A percentile compares a stretch with the other conserved stretches of the same genome.
These are phyloP conservation scores for Curvularia sp. DNA, from an alignment of 2,329 filamentous ascomycete genomes.

Conservation along the genomic window DNA sequence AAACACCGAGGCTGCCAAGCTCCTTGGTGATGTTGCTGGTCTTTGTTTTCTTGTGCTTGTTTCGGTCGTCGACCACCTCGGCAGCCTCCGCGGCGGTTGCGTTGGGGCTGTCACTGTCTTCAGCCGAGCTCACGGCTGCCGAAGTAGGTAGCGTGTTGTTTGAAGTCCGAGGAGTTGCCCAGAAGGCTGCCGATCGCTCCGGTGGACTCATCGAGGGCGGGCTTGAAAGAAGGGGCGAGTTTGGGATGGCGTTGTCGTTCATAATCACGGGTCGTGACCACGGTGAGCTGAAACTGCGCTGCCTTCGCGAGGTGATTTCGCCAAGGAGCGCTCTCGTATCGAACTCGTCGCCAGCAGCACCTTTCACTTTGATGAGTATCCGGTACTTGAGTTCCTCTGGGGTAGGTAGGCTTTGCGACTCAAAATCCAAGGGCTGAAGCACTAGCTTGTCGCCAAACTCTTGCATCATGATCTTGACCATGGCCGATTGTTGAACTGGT, in stretches of 20 bases:
- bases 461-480: slow-evolving; percentile 88
- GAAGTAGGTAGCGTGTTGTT: slow-evolving; percentile 64
- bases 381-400: slow-evolving; percentile 84
- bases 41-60: slow-evolving; percentile 66
- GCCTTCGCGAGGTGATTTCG: slow-evolving; percentile 49
- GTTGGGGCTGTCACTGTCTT: slow-evolving; percentile 75
- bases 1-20: slow-evolving; percentile 85
- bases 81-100: slow-evolving; percentile 62
- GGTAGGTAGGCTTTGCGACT: slow-evolving; percentile 75
- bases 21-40: slow-evolving; percentile 85
- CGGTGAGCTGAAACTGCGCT: slow-evolving; percentile 79
- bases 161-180: slow-evolving; percentile 61
- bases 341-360: slow-evolving; percentile 63
- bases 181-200: slow-evolving; percentile 56
- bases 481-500: slow-evolving; percentile 78
- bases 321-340: slow-evolving; percentile 45
- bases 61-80: slow-evolving; percentile 63
- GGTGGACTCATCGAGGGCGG: slow-evolving; percentile 61
- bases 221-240: slow-evolving; percentile 60
- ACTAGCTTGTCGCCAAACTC: slow-evolving; percentile 83
- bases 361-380: slow-evolving; percentile 95
- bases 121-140: slow-evolving; percentile 65
- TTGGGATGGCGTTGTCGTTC: slow-evolving; percentile 63
- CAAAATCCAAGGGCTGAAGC: slow-evolving; percentile 74
- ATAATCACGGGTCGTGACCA: slow-evolving; percentile 68